Evolutionary conservation across 495 filamentous ascomycete species (phyloP), one percentile per base, ranked within the genome.

Genomic region (Talaromyces thailandensis): DNA sequence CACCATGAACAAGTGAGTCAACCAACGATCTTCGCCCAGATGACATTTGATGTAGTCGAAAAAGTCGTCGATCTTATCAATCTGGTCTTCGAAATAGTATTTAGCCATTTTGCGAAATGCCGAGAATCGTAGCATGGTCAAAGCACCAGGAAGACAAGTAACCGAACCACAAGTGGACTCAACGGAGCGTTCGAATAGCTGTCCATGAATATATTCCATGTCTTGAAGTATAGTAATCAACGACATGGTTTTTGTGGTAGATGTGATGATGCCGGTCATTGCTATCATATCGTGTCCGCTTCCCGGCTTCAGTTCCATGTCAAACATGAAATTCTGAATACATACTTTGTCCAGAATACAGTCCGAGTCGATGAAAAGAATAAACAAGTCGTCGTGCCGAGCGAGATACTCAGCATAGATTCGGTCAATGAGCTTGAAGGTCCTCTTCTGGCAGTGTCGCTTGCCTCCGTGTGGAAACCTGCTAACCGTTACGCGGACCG

Each of bases 1-100:
- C 67, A 98, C 94, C 94, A 98, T 98, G 79, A 98, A 97, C 61
- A 98, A 83, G 78, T 98, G 94, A 2, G 94, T 98, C 62, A 98
- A 80, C 93, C 94, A 98, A 50, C 94, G 84, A 75, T 98, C 94
- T 75, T 98, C 94, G 8, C 94, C 94, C 53, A 98, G 75, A 75
- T 98, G 93, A 67, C 91, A 93, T 74, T 97, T 98, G 43, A 89
- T 92, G 65, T 90, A 98, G 70, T 98, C 94, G 70, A 98, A 98
- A 21, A 98, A 81, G 75, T 98, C 94, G 45, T 96, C 91, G 68
- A 92, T 96, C 70, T 96, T 89, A 71, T 96, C 94, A 16, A 91
- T 91, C 69, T 97, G 96, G 75, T 98, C 94, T 14, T 94, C 91
- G 69, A 98, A 98, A 76, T 98, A 98, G 75, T 96, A 96, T 70